phyloP scores from a whole-genome alignment of 2,329 filamentous ascomycete genomes.

The Xylaria sp. region DNA sequence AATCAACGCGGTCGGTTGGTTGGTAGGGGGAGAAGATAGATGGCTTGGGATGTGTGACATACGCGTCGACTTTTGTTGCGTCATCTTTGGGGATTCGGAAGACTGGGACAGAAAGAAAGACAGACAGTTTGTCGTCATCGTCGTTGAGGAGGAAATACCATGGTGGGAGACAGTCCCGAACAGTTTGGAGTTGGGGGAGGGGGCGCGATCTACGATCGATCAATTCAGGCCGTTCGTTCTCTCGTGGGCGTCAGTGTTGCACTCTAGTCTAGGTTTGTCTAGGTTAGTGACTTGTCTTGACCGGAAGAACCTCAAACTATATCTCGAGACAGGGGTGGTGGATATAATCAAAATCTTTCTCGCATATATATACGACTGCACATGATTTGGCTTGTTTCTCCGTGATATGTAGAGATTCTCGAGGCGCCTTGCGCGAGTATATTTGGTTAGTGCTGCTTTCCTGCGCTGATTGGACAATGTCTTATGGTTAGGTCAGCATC shows the following conservation, averaged over 20 bases:
- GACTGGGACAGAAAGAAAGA: too few relatives aligned
- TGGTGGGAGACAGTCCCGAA: not conserved
- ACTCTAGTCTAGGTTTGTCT: too few relatives aligned
- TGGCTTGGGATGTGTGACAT: not conserved
- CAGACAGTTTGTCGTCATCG: not conserved
- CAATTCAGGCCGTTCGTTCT: not conserved
- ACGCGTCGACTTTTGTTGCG: too few relatives aligned
- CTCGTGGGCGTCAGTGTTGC: too few relatives aligned
- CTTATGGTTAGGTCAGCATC: too few relatives aligned
- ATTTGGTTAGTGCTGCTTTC: too few relatives aligned
- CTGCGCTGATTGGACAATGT: too few relatives aligned
- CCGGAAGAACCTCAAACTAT: not conserved
- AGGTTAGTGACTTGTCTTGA: not conserved
- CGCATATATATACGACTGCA: not conserved
- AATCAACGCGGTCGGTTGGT: not conserved
- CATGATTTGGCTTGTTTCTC: not conserved
- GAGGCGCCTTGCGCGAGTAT: too few relatives aligned
- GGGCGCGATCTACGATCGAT: not conserved
- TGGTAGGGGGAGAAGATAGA: not conserved
- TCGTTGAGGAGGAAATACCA: not conserved
- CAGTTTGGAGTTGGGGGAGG: not conserved
- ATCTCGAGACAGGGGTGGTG: not conserved
- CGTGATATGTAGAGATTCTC: not conserved
- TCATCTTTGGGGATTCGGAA: too few relatives aligned
- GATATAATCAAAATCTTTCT: conserved; percentile 10